phyloP scores from a whole-genome alignment of 1,139 yeast species.

The Hansenula lynferdii region DNA sequence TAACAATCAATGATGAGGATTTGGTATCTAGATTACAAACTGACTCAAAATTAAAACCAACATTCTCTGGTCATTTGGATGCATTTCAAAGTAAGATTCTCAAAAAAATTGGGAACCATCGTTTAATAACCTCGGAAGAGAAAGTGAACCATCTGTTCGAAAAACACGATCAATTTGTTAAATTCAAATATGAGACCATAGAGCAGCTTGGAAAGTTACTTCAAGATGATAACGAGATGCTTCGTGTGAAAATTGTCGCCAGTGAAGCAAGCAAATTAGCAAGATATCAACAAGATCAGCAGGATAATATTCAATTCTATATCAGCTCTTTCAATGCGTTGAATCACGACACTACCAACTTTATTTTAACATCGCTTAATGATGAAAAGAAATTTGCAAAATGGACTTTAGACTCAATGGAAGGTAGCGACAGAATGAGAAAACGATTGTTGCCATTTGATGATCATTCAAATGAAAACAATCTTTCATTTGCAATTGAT shows the following conservation, averaged over 20 bases:
- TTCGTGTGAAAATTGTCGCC: conserved; percentile 39
- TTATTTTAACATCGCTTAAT: conserved; percentile 26
- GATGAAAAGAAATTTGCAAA: conserved; percentile 16
- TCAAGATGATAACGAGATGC: conserved; percentile 39
- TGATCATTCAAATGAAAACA: conserved; percentile 40
- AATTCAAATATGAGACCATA: conserved; percentile 34
- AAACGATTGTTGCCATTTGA: conserved; percentile 51
- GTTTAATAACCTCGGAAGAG: conserved; percentile 16
- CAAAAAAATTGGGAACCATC: conserved; percentile 16
- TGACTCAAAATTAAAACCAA: conserved; percentile 10
- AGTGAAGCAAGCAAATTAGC: conserved; percentile 45
- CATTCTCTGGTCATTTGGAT: conserved; percentile 15
- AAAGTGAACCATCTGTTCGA: conserved; percentile 12
- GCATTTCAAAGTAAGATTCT: conserved; percentile 11
- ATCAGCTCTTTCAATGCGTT: conserved; percentile 41
- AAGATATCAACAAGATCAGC: conserved; percentile 56
- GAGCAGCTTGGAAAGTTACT: conserved; percentile 27
- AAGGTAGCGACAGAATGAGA: conserved; percentile 63
- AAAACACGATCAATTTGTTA: conserved; percentile 29
- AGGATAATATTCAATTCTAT: conserved; percentile 53
- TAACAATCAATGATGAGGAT: conserved; percentile 27
- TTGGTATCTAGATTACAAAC: conserved; percentile 12
- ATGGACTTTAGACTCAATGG: conserved; percentile 60
- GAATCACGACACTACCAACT: conserved; percentile 38
- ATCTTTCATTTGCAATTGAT: conserved; percentile 29